Base-by-base conservation (phyloP, 2,329 filamentous ascomycete genomes). In the Colletotrichum eremochloae region DNA sequence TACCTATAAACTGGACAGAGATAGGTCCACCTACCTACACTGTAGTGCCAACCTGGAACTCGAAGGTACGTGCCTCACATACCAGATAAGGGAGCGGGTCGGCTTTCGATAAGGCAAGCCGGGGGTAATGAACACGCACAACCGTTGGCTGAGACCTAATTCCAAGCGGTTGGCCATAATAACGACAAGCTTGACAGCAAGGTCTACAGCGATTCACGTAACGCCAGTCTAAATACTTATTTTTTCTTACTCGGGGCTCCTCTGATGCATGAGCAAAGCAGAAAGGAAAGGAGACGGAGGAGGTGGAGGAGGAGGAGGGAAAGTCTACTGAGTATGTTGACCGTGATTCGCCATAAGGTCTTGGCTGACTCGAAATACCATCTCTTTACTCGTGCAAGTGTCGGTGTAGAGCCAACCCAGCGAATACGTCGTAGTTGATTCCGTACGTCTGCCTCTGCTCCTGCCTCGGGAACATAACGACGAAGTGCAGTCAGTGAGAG, bases 321-420 rank as follows among this genome's bases (percentile, higher is more conserved):
- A 61, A 64, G 31, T 61, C 44, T n/a, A 40, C 31, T 24, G 24
- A 24, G 24, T 24, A 58, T 61, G 20, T 31, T n/a, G 31, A 48
- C 40, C 8, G 38, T n/a, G 60, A 53, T 68, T 60, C 58, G 58
- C 38, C 55, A 24, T 42, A n/a, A 31, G 63, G 53, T 44, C 61
- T 33, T 61, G 55, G 61, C 66, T 70, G 66, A 72, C 67, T 72
- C 70, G 55, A 33, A 60, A 40, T 69, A 24, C 31, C 33, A 5
- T 42, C 24, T 63, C 31, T 53, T 38, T 64, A 48, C 66, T 65
- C 60, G 29, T 64, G 60, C 67, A 61, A 72, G 61, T 61, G 66
- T 72, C 67, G 60, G 70, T 65, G 70, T 61, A 50, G 55, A 52
- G 55, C 62, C 42, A 42, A 36, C 20, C 5, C 61, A 31, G 14